phyloP scores from a whole-genome alignment of 2,329 filamentous ascomycete species.

The Pseudogymnoascus verrucosus region DNA sequence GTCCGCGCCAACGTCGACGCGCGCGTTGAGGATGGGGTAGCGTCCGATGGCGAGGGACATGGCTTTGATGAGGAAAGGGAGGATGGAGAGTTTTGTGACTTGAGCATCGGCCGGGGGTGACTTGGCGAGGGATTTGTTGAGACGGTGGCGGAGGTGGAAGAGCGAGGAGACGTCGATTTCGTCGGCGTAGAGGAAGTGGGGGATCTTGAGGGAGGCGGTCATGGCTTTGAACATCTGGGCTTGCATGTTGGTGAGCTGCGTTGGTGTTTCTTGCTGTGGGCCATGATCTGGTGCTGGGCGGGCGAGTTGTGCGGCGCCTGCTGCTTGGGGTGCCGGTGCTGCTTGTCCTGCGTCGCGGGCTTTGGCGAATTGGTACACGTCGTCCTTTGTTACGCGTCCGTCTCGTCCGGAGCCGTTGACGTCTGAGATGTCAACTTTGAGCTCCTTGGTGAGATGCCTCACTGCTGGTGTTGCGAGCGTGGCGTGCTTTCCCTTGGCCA shows the following conservation, averaged over 20 bases:
- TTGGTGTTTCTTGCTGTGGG: slow-evolving; percentile 57
- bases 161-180: slow-evolving; percentile 76
- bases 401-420: slow-evolving; percentile 82
- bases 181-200: slow-evolving; percentile 92
- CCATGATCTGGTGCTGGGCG: slow-evolving; percentile 17
- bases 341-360: slow-evolving; percentile 34
- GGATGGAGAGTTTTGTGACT: slow-evolving; percentile 68
- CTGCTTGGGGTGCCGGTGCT: slow-evolving; percentile 16
- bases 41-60: slow-evolving; percentile 75
- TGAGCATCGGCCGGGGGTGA: slow-evolving; percentile 27
- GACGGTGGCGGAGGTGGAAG: slow-evolving; percentile 59
- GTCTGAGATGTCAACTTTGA: slow-evolving; percentile 68
- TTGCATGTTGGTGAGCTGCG: slow-evolving; percentile 70
- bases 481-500: slow-evolving; percentile 53
- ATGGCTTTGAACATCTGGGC: slow-evolving; percentile 95
- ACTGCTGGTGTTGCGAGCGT: slow-evolving; percentile 86
- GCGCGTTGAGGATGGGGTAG: slow-evolving; percentile 81
- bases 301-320: slow-evolving; percentile 4
- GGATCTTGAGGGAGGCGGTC: slow-evolving; percentile 84
- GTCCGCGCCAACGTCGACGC: slow-evolving; percentile 55
- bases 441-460: slow-evolving; percentile 74
- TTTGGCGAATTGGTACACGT: slow-evolving; percentile 67
- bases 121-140: slow-evolving; percentile 56
- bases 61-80: slow-evolving; percentile 94
- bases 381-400: slow-evolving; percentile 85